Percentiles rank a stretch among this genome's conserved stretches.
phyloP scores from a whole-genome alignment of 495 filamentous ascomycete genomes.

The Podospora pseudocomata region DNA sequence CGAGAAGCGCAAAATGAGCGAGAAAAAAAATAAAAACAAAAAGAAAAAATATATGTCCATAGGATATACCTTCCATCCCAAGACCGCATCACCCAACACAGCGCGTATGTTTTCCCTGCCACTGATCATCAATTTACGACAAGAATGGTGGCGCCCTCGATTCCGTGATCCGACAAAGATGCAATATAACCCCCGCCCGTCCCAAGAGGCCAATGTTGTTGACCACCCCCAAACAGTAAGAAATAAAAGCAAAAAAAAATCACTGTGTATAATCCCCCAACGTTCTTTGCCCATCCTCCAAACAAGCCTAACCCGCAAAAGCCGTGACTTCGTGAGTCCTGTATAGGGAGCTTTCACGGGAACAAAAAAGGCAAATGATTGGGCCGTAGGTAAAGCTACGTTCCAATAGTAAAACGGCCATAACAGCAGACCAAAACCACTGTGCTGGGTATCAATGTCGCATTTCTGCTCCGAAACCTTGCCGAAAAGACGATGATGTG shows the following conservation, averaged over 20 bases:
- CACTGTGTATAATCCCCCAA: not conserved
- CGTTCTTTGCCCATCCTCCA: not conserved
- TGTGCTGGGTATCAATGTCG: conserved; percentile 1
- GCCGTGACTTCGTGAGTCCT: not conserved
- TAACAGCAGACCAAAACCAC: not conserved
- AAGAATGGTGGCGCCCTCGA: not conserved
- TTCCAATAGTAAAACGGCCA: not conserved
- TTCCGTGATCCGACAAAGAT: not conserved
- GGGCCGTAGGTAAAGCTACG: not conserved
- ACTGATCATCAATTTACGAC: not conserved
- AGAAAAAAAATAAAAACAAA: not conserved
- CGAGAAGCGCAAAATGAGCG: not conserved
- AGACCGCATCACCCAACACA: no score
- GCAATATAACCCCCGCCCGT: not conserved
- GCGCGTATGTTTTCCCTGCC: not conserved
- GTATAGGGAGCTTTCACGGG: not conserved
- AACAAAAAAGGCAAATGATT: not conserved
- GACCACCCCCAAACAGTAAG: not conserved
- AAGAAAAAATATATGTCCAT: not conserved
- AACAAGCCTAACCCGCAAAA: not conserved
- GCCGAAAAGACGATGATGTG: not conserved
- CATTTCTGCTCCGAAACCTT: not conserved
- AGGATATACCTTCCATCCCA: not conserved
- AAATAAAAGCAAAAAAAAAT: not conserved
- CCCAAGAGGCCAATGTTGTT: not conserved